These are phyloP conservation scores for Metschnikowia vanudenii DNA, from an alignment of 805 yeast species.

Conservation along the genomic window DNA sequence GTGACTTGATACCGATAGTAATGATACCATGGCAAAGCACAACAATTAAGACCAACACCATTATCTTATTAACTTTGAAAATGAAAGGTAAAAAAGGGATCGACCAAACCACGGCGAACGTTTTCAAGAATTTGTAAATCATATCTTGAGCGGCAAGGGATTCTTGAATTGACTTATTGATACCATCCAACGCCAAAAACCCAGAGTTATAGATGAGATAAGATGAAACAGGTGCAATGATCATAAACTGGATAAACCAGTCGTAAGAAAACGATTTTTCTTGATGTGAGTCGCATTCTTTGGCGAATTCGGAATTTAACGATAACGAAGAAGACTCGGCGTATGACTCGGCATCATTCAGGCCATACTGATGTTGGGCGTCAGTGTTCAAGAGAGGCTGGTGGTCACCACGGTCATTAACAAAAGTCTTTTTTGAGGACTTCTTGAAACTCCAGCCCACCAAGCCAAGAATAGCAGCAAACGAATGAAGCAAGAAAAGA, in stretches of 20 bases:
- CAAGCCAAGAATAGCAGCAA: slow-evolving; percentile 52
- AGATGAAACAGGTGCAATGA: slow-evolving; percentile 64
- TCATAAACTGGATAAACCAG: slow-evolving; percentile 74
- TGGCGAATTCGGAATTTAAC: slow-evolving; percentile 19
- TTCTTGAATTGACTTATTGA: slow-evolving; percentile 73
- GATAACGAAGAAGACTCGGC: slow-evolving; percentile 26
- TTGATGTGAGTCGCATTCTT: slow-evolving; percentile 23
- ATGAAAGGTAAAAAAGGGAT: slow-evolving; percentile 65
- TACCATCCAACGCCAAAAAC: slow-evolving; percentile 57
- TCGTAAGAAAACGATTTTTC: slow-evolving; percentile 60
- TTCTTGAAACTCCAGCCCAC: slow-evolving; percentile 42
- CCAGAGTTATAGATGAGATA: slow-evolving; percentile 55
- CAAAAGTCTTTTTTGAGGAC: slow-evolving; percentile 4
- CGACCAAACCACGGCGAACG: slow-evolving; percentile 31
- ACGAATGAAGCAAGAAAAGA: slow-evolving; percentile 45
- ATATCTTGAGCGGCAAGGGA: slow-evolving; percentile 43
- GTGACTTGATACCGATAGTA: slow-evolving; percentile 40
- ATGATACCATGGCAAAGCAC: slow-evolving; percentile 34
- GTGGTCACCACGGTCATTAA: slow-evolving; percentile 23
- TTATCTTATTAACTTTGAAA: slow-evolving; percentile 59
- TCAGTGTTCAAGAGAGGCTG: slow-evolving; percentile 33
- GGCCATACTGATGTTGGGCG: slow-evolving; percentile 15
- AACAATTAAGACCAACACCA: slow-evolving; percentile 40
- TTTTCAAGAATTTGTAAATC: slow-evolving; percentile 29
- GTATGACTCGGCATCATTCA: slow-evolving; percentile 16